Evolutionary conservation across 805 yeast genomes (phyloP), one percentile per base, ranked within the genome.

Genomic region (Starmerella roubikii): DNA sequence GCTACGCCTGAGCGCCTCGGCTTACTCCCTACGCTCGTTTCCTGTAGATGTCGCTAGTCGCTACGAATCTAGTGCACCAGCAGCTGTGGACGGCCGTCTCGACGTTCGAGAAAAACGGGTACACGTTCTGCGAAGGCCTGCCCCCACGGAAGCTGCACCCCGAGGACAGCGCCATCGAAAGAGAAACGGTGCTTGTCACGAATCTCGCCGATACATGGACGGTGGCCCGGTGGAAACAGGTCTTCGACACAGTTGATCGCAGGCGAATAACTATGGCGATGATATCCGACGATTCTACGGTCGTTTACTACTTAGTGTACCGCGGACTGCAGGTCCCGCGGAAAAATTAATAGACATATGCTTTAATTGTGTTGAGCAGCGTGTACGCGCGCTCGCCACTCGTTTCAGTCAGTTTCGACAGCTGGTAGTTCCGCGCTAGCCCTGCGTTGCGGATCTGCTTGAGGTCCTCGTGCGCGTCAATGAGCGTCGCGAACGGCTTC

Each of bases 241-340:
- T 55, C n/a, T 62, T 62, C 42, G 45, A 42, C 23, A 47, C 51
- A 3, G 34, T 42, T 7, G 28, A 32, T 18, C 24, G 34, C 13
- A 32, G 38, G 13, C 47, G 68, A 15, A 33, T 64, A 5, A 46
- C 62, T 2, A 59, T 64, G 65, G 68, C 65, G 4, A 53, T 64
- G 58, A 54, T 59, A n/a, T 56, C 66, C 8, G 50, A 55, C 25
- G 68, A 64, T 40, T 58, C 65, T 3, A 63, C 68, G 3, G 58
- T 64, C 37, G 70, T 67, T 4, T 64, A 61, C 44, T 64, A 64
- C 39, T 49, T 64, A 29, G 58, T 64, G 20, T 55, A 62, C 39
- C 47, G 54, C 21, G 67, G 65, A 3, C 48, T 64, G 23, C 56
- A 56, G 23, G 54, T 51, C 39, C 68, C 68, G 6, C 45, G 65